Evolutionary conservation across 257 asterid genomes (phyloP).

Genomic region (Nemophila menziesii): DNA sequence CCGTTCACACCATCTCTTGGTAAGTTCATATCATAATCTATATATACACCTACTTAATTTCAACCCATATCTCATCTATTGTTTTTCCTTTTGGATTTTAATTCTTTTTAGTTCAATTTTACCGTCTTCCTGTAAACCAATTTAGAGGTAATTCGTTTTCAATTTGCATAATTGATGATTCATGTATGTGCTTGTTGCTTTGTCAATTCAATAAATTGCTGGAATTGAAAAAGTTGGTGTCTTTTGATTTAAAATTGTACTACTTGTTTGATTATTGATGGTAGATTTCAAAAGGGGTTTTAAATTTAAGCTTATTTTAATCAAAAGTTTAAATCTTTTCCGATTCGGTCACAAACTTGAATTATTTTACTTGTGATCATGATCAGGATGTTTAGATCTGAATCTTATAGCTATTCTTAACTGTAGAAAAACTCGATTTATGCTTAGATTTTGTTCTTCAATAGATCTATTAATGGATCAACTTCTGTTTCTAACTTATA

Average conservation of each 20-base stretch:
- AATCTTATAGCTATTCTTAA: not conserved
- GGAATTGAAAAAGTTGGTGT: not conserved
- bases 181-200: not conserved
- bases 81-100: no score
- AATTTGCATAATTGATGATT: not conserved
- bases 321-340: not conserved
- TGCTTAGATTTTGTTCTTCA: no score
- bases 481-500: no score
- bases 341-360: not conserved
- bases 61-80: not conserved
- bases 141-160: not conserved
- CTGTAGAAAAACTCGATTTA: no score
- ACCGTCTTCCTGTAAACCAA: not conserved
- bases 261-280: not conserved
- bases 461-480: no score
- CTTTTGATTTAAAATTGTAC: not conserved
- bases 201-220: not conserved
- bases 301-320: not conserved
- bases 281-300: constrained; percentile 2
- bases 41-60: not conserved
- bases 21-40: not conserved
- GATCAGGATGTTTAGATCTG: not conserved
- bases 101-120: not conserved
- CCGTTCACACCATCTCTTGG: not conserved
- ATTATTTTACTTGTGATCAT: not conserved